Conservation (phyloP, 306 rosid genomes). For the Pterocarpus santalinus region DNA sequence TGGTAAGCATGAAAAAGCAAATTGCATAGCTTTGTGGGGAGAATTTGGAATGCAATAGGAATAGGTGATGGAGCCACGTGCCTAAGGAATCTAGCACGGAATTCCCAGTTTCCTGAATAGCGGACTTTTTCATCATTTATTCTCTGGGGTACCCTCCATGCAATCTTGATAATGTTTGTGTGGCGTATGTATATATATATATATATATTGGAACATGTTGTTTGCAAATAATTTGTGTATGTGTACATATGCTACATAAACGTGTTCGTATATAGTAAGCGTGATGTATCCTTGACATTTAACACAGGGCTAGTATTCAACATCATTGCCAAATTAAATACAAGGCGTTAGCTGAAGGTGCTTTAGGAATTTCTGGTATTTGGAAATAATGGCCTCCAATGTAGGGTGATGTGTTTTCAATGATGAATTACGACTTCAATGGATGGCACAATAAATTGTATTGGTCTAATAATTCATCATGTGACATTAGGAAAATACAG, state of each 20-base stretch:
- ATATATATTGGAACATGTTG: background rate
- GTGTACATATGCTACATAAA: background rate
- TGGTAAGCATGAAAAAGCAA: background rate
- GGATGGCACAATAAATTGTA: conserved; percentile 1
- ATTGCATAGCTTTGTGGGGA: conserved; percentile 3
- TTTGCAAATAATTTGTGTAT: background rate
- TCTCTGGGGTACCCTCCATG: background rate
- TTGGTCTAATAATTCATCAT: background rate
- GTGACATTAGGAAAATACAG: background rate
- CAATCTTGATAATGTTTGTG: conserved; percentile 5
- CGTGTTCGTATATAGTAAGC: background rate
- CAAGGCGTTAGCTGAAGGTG: background rate
- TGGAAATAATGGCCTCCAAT: conserved; percentile 42
- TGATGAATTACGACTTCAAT: conserved; percentile 23
- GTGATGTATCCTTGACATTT: background rate
- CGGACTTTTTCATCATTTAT: conserved; percentile 1
- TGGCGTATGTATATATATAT: background rate
- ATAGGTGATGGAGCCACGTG: conserved; percentile 40
- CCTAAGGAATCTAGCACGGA: conserved; percentile 33
- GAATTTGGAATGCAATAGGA: conserved; percentile 27
- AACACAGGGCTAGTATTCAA: background rate
- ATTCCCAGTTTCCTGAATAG: conserved; percentile 28
- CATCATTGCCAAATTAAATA: conserved; percentile 16
- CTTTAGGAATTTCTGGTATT: conserved; percentile 8
- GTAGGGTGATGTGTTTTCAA: conserved; percentile 34